Evolutionary conservation across 306 rosid species (phyloP), one percentile per base, ranked within the genome.

Genomic region (Dalbergia cochinchinensis): DNA sequence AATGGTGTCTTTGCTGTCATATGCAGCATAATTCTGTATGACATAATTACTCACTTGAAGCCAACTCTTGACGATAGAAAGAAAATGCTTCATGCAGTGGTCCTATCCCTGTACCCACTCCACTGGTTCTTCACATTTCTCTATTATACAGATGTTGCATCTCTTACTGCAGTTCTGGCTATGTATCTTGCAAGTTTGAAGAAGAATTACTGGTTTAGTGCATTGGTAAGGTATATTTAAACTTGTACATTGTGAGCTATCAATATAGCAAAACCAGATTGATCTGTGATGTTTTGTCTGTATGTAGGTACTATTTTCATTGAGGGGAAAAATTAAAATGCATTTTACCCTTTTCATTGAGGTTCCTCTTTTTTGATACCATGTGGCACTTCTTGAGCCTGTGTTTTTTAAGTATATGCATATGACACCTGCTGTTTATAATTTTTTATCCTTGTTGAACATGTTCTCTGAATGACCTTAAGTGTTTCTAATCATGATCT

Each of bases 61-160:
- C 98, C 97, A 20, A 73, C 86, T 18, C 86, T 93, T 51, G 90
- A 83, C 45, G 86, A 91, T 22, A 84, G 84, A 85, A 89, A 87
- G 85, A 91, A 87, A 5, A 90, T 85, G 50, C 83, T 89, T 78
- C 85, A 80, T 37, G 90, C 94, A 4, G 90, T 83, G 71, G 87
- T 91, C 73, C 87, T 94, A 53, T 85, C 95, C 80, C 54, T 91
- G 85, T 91, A 87, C 18, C 99, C 97, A 31, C 97, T 92, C 31
- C 97, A 92, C 80, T 94, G 97, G 97, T 94, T 94, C 88, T 92
- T 94, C 82, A 83, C 90, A 60, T 94, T 92, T 89, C 94, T 94
- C 34, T 94, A 92, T 83, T 94, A 94, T 77, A 92, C 97, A 33
- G 99, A 94, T 86, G 93, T 92, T 81, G 95, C 97, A 44, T 90